Conservation (phyloP, 495 filamentous ascomycete species). For the Penicillium flavigenum region DNA sequence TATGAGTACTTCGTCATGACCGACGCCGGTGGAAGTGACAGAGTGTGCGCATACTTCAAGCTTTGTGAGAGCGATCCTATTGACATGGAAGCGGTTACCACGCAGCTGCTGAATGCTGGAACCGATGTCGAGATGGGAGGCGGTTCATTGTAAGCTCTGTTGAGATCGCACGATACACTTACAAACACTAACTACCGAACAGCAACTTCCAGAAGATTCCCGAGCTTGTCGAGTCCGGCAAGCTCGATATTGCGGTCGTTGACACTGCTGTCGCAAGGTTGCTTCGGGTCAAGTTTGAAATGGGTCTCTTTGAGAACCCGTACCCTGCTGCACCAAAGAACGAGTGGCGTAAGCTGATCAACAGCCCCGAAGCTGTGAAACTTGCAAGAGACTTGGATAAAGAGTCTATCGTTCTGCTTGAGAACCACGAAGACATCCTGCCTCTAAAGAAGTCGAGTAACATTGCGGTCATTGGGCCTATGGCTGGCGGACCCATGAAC, state of each 20-base stretch:
- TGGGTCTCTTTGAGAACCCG: constrained; percentile 68
- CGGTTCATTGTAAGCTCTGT: constrained; percentile 53
- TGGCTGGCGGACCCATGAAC: constrained; percentile 70
- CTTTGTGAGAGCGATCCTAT: constrained; percentile 57
- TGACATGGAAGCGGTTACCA: constrained; percentile 58
- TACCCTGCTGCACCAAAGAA: constrained; percentile 53
- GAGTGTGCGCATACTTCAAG: constrained; percentile 61
- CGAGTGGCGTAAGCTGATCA: constrained; percentile 55
- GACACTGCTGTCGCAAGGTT: constrained; percentile 64
- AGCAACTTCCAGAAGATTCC: constrained; percentile 65
- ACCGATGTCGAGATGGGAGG: constrained; percentile 77
- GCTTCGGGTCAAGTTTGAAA: constrained; percentile 62
- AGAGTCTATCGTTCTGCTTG: constrained; percentile 68
- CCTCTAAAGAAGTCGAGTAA: constrained; percentile 59
- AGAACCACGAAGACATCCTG: constrained; percentile 61
- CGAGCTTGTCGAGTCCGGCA: constrained; percentile 57
- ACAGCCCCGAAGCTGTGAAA: constrained; percentile 54
- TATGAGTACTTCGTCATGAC: constrained; percentile 62
- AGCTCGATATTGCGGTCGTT: constrained; percentile 53
- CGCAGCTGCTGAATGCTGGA: constrained; percentile 60
- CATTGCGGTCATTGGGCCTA: constrained; percentile 71
- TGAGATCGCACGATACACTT: not conserved
- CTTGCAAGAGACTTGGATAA: constrained; percentile 61
- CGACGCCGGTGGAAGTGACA: constrained; percentile 65
- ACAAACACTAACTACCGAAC: constrained; percentile 4